Base-by-base conservation (phyloP, 176 grass and related monocot genomes). In the Oryza officinalis region DNA sequence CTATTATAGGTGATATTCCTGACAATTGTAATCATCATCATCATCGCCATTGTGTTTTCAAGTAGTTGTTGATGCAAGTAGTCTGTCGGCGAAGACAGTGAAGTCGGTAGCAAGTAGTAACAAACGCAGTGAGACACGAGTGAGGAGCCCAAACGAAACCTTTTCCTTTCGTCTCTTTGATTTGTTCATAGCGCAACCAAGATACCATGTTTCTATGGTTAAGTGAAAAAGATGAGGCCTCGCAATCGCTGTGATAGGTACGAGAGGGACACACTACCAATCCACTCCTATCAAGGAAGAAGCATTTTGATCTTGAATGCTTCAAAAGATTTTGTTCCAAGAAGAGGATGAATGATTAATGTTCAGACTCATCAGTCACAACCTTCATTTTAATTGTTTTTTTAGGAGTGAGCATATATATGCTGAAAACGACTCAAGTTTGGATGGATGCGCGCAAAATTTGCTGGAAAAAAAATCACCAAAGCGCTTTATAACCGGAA, bases 221-320 rank as follows among this genome's bases (percentile, higher is more conserved):
- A 75, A 35, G 33, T 14, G 61, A 67, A 57, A 67, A 57, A 57
- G 70, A 72, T 75, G 9, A 11, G 13, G 13, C 20, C 41, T 87
- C 46, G 44, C 71, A 3, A 63, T 75, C 61, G 11, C 46, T 17
- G 47, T 84, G 78, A 13, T 59, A 64, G 74, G 80, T 78, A 79
- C 20, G 79, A 90, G 40, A 46, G 74, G 26, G 75, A 82, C 84
- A 59, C 13, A 47, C 71, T 25, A 81, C 78, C 71, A 33, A 86
- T 65, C 65, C 76, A 80, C 37, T 69, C 52, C 4, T 44, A 59
- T 17, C 26, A 63, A 54, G 54, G 35, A 41, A 41, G 49, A 17
- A 2, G 22, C 57, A 59, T 41, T 37, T 22, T 80, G 28, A 75
- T 81, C 4, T 25, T 70, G 22, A 8, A 14, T 23, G 28, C 22